phyloP scores from a whole-genome alignment of 805 yeast species.

The Dipodascus geniculatus region DNA sequence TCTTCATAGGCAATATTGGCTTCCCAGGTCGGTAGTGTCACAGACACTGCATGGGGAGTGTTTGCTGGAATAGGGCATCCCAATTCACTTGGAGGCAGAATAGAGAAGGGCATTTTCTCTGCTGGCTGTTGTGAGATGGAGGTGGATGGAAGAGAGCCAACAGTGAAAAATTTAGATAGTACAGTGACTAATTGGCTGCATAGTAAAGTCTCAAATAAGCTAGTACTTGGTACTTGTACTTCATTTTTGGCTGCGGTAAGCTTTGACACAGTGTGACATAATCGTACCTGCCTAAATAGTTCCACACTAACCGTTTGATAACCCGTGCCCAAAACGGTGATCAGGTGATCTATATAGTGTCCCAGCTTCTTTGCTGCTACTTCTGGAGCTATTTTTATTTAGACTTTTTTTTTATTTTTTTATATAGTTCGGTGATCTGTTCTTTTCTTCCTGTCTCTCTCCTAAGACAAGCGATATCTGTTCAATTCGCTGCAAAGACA shows the following conservation, averaged over 20 bases:
- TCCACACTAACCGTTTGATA: not conserved
- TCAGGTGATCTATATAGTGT: not conserved
- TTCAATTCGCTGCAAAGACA: not conserved
- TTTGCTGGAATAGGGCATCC: conserved; percentile 86
- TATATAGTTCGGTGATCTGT: conserved; percentile 3
- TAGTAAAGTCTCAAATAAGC: not conserved
- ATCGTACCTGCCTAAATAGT: too few relatives aligned
- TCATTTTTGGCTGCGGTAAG: not conserved
- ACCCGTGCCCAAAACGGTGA: not conserved
- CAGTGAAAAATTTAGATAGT: not conserved
- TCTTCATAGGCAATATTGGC: conserved; percentile 89
- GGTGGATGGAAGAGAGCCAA: not conserved
- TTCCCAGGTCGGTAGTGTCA: conserved; percentile 90
- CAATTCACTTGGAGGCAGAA: conserved; percentile 31
- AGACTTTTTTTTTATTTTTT: too few relatives aligned
- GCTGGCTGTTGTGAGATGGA: not conserved
- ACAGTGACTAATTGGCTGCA: not conserved
- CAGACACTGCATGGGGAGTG: conserved; percentile 88
- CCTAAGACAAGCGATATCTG: not conserved
- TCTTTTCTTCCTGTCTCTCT: not conserved
- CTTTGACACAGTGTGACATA: not conserved
- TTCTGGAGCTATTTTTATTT: too few relatives aligned
- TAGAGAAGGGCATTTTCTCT: conserved; percentile 6
- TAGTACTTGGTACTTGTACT: not conserved
- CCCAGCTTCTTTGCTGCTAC: not conserved